A percentile compares a stretch with the other conserved stretches of the same genome.
These are phyloP conservation scores for Lunasporangiospora selenospora DNA, from an alignment of 192 early-diverging fungal genomes.

Conservation along the genomic window DNA sequence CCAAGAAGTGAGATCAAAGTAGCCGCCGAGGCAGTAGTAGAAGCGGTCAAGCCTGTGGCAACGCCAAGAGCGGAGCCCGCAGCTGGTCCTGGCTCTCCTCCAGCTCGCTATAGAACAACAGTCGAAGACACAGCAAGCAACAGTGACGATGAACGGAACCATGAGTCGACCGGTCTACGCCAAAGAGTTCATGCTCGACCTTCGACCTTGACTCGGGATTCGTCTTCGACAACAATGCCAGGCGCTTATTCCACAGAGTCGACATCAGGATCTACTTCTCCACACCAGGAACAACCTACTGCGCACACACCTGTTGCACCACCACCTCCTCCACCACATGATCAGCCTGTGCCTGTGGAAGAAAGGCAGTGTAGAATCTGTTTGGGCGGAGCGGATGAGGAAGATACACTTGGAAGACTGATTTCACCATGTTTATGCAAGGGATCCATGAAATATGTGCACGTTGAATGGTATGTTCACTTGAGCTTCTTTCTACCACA, in stretches of 20 bases:
- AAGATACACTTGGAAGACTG: conserved; percentile 55
- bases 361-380: conserved; percentile 63
- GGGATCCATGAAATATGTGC: conserved; percentile 64
- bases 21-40: too few species aligned
- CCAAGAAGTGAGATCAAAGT: too few species aligned
- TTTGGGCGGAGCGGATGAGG: conserved; percentile 54
- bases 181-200: too few species aligned
- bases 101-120: conserved; percentile 41
- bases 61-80: too few species aligned
- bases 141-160: conserved; percentile 13
- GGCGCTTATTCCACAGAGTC: too few species aligned
- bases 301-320: too few species aligned
- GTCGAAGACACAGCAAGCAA: conserved; percentile 24
- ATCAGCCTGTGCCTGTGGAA: conserved; percentile 7
- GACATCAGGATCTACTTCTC: too few species aligned
- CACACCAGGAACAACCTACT: conserved; percentile 15
- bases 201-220: too few species aligned
- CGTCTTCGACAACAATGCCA: too few species aligned
- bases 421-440: conserved; percentile 66
- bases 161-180: too few species aligned
- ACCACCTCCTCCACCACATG: neutral
- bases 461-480: conserved; percentile 50
- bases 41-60: too few species aligned
- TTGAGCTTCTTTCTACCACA: neutral
- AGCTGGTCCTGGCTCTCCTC: too few species aligned